Percentiles rank a stretch among this genome's conserved stretches.
Conservation (phyloP, 2,329 filamentous ascomycete species). For the Colletotrichum sp. region DNA sequence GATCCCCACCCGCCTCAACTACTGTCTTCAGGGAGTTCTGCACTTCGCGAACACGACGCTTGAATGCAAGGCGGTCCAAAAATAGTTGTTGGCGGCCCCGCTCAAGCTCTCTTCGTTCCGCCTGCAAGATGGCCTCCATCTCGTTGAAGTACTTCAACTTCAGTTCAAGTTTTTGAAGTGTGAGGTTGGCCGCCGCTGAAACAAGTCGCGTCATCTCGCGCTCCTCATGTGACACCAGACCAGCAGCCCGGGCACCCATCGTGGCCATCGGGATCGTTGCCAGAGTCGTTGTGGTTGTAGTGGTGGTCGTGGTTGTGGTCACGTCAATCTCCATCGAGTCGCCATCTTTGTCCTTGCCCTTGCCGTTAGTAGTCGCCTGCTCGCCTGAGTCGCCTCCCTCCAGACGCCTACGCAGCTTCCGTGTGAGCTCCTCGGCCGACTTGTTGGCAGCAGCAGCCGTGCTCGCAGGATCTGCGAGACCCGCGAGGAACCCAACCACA, state of each 20-base stretch:
- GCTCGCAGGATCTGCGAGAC: constrained; percentile 86
- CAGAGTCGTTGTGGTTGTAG: constrained; percentile 56
- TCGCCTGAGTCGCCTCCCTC: constrained; percentile 54
- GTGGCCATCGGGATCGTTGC: constrained; percentile 85
- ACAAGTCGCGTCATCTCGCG: constrained; percentile 95
- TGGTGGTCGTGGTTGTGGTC: constrained; percentile 50
- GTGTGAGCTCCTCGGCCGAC: constrained; percentile 85
- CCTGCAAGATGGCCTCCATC: constrained; percentile 90
- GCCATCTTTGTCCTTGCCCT: constrained; percentile 61
- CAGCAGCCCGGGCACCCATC: constrained; percentile 84
- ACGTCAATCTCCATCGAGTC: constrained; percentile 71
- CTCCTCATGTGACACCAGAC: constrained; percentile 93
- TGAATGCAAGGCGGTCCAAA: constrained; percentile 88
- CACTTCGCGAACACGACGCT: constrained; percentile 82
- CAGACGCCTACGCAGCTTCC: constrained; percentile 78
- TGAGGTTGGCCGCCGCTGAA: constrained; percentile 89
- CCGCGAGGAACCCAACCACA: constrained; percentile 91
- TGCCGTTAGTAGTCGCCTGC: constrained; percentile 51
- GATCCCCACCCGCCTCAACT: constrained; percentile 52
- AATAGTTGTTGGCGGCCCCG: constrained; percentile 91
- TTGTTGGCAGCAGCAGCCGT: constrained; percentile 90
- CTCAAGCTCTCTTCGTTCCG: constrained; percentile 91
- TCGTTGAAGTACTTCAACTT: constrained; percentile 97
- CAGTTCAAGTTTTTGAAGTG: constrained; percentile 93
- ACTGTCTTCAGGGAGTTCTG: constrained; percentile 75